phyloP scores from a whole-genome alignment of 2,329 filamentous ascomycete genomes.

The Didymellaceae sp. region DNA sequence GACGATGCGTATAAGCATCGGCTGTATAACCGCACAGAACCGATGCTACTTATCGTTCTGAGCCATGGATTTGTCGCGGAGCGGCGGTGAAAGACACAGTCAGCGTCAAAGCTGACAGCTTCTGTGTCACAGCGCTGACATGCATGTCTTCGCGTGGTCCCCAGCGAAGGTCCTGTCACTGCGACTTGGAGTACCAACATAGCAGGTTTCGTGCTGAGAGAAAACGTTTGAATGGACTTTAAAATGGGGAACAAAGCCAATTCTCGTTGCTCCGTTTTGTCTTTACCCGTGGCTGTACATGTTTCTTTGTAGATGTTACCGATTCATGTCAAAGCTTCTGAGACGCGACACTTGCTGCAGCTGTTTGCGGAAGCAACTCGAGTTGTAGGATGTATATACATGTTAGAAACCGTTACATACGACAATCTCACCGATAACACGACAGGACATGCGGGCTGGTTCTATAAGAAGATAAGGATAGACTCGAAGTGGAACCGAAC shows the following conservation, averaged over 20 bases:
- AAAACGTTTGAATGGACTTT: too few relatives aligned
- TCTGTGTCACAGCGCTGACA: background rate
- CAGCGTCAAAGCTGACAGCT: background rate
- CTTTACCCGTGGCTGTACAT: background rate
- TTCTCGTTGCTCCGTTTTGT: background rate
- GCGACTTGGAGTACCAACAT: too few relatives aligned
- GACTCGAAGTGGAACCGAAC: background rate
- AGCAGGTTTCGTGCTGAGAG: too few relatives aligned
- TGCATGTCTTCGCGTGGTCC: background rate
- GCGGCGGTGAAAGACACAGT: background rate
- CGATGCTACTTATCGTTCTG: too few relatives aligned
- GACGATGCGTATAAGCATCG: too few relatives aligned
- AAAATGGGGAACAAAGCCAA: too few relatives aligned
- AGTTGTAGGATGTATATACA: background rate
- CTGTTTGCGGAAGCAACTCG: background rate
- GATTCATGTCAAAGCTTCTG: background rate
- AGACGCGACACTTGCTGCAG: too few relatives aligned
- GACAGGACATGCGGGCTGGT: background rate
- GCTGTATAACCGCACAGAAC: too few relatives aligned
- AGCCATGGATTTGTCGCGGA: too few relatives aligned
- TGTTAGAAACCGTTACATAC: too few relatives aligned
- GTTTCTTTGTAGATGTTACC: background rate
- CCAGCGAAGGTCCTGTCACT: too few relatives aligned
- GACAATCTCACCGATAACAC: background rate
- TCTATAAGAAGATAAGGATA: background rate